Evolutionary conservation across 768 basidiomycete species (phyloP).

Genomic region (Mycena chlorophos): DNA sequence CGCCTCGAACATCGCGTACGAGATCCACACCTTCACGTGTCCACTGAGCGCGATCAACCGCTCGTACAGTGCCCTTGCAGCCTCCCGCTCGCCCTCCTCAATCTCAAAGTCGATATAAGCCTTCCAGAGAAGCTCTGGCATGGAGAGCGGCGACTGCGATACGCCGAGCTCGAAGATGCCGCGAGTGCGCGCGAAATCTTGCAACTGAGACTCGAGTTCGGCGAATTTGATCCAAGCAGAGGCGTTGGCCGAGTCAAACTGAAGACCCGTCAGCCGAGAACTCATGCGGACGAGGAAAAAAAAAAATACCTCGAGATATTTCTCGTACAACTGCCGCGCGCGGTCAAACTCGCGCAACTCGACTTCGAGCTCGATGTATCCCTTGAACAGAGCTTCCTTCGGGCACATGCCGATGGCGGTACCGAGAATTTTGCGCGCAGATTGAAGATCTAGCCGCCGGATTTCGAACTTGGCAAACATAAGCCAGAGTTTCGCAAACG

Average conservation of each 20-base stretch:
- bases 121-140: slow-evolving; percentile 95
- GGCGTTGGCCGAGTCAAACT: slow-evolving; percentile 89
- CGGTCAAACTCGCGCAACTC: slow-evolving; percentile 96
- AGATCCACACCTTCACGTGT: slow-evolving; percentile 97
- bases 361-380: slow-evolving; percentile 92
- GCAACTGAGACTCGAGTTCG: slow-evolving; percentile 83
- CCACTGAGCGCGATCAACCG: slow-evolving; percentile 81
- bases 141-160: slow-evolving; percentile 79
- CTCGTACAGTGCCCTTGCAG: slow-evolving; percentile 84
- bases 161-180: slow-evolving; percentile 94
- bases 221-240: slow-evolving; percentile 96
- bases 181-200: slow-evolving; percentile 85
- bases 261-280: too few relatives aligned
- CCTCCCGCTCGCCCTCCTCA: slow-evolving; percentile 88
- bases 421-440: slow-evolving; percentile 89
- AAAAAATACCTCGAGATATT: slow-evolving; percentile 85
- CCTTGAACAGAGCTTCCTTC: slow-evolving; percentile 93
- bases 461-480: slow-evolving; percentile 92
- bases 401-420: slow-evolving; percentile 93
- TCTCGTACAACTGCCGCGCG: slow-evolving; percentile 88
- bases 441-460: slow-evolving; percentile 73
- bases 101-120: slow-evolving; percentile 97
- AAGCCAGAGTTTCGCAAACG: slow-evolving; percentile 96
- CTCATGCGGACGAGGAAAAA: neutral
- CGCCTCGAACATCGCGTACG: slow-evolving; percentile 91